These are phyloP conservation scores for Xerocomellus chrysenteron DNA, from an alignment of 768 basidiomycete species.

Conservation along the genomic window DNA sequence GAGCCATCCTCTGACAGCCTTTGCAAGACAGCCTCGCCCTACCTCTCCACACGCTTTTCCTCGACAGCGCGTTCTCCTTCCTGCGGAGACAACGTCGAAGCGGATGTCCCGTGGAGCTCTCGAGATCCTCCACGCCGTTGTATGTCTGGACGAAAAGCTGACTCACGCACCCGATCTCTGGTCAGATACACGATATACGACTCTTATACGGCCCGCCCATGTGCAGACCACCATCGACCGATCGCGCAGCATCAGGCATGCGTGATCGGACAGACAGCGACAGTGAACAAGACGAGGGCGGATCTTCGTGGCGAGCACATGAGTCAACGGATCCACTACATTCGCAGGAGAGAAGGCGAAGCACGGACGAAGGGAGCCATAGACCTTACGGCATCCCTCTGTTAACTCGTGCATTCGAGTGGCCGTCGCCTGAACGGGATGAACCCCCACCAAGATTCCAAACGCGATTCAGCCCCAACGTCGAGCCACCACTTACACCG, in stretches of 20 bases:
- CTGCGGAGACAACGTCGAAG: conserved; percentile 11
- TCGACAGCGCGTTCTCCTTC: conserved; percentile 8
- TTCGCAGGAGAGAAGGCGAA: conserved; percentile 16
- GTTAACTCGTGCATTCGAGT: conserved; percentile 25
- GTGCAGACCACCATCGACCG: conserved; percentile 23
- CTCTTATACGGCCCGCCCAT: conserved; percentile 26
- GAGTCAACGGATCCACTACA: conserved; percentile 8
- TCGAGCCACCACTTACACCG: conserved; percentile 20
- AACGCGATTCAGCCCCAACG: conserved; percentile 4
- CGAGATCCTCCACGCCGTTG: conserved; percentile 15
- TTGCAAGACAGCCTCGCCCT: conserved; percentile 1
- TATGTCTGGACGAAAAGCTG: conserved; percentile 15
- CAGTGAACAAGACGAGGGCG: conserved; percentile 45
- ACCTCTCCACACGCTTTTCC: conserved; percentile 9
- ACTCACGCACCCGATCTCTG: conserved; percentile 19
- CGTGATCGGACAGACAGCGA: conserved; percentile 38
- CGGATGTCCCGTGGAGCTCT: conserved; percentile 23
- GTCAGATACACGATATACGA: conserved; percentile 10
- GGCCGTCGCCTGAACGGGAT: conserved; percentile 21
- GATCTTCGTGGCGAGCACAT: conserved; percentile 34
- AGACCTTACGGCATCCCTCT: conserved; percentile 14
- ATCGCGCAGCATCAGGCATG: conserved; percentile 12
- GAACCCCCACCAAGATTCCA: conserved; percentile 11
- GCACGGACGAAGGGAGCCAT: conserved; percentile 14
- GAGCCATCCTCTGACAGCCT: conserved; percentile 2